Base-by-base conservation (phyloP, 805 yeast genomes). In the Starmerella asiatica region DNA sequence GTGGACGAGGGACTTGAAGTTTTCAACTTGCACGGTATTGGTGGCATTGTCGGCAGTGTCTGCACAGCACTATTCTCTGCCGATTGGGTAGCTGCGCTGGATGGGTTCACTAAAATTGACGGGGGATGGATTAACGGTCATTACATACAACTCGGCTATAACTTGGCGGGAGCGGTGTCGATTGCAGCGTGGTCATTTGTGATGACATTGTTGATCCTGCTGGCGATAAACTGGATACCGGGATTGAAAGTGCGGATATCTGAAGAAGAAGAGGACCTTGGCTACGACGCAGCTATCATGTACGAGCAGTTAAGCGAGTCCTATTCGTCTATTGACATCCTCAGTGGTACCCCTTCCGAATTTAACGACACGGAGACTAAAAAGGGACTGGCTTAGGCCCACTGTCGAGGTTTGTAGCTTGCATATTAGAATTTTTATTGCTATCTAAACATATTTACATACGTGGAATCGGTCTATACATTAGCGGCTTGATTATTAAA, bases 1-100 rank as follows among this genome's bases (percentile, higher is more conserved):
- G 79, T 88, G 49, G 97, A 86, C 60, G 97, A 86, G 59, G 94
- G 94, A 65, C 70, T 86, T 69, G 95, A 84, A 61, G 93, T 84
- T 38, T 86, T 84, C 86, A 60, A 86, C 69, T 48, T 71, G 68
- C 48, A 70, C 71, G 43, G 67, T 64, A 36, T 53, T 32, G 45
- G 53, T 39, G 44, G 71, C 60, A 47, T 66, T 52, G 29, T 64
- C 64, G 48, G 58, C 56, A 36, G 80, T 23, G 65, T 79, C 15
- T 58, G 84, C 61, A 86, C 96, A 19, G 96, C 94, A 56, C 67
- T 88, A 48, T 86, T 86, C 59, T 93, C 96, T 6, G 45, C 45
- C 5, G 45, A 42, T 23, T 42, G 42, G 41, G 42, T 42, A 5
- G 45, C 45, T 4, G 42, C 42, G 3, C 39, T 42, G 1, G 45